Conservation (phyloP, 1,284 basidiomycete species). For the Cutaneotrichosporon mucoides region DNA sequence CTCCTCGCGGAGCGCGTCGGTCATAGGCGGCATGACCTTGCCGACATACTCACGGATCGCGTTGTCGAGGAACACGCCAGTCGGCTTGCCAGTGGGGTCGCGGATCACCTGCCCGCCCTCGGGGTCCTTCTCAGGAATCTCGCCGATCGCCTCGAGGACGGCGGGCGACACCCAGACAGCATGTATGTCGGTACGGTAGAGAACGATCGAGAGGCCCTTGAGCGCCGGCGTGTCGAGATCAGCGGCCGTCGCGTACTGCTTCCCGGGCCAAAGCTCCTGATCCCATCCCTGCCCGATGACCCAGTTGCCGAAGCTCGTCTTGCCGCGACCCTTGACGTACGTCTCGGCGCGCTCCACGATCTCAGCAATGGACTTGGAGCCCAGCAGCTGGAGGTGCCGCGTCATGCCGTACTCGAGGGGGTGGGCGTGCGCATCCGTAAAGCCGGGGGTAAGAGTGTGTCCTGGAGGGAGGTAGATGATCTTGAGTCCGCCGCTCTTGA, state of each 20-base stretch:
- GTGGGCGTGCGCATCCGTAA: slow-evolving; percentile 66
- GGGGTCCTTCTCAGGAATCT: slow-evolving; percentile 56
- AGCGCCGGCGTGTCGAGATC: slow-evolving; percentile 65
- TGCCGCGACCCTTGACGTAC: slow-evolving; percentile 56
- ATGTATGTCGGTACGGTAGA: slow-evolving; percentile 74
- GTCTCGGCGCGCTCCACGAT: slow-evolving; percentile 60
- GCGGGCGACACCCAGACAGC: slow-evolving; percentile 73
- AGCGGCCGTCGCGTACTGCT: slow-evolving; percentile 70
- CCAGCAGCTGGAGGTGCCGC: slow-evolving; percentile 61
- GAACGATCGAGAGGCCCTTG: slow-evolving; percentile 61
- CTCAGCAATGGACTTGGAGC: slow-evolving; percentile 58
- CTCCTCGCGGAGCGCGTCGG: slow-evolving; percentile 56
- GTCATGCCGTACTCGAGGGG: slow-evolving; percentile 49
- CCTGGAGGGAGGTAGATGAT: slow-evolving; percentile 38
- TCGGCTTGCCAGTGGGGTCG: slow-evolving; percentile 61
- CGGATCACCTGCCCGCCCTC: slow-evolving; percentile 74
- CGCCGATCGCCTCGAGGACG: slow-evolving; percentile 60
- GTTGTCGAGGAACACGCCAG: slow-evolving; percentile 56
- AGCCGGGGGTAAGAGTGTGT: slow-evolving; percentile 42
- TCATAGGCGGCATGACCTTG: slow-evolving; percentile 58
- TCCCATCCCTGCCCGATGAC: slow-evolving; percentile 89
- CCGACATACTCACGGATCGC: slow-evolving; percentile 41
- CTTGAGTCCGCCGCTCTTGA: slow-evolving; percentile 35
- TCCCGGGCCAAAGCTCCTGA: slow-evolving; percentile 62
- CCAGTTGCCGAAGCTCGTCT: slow-evolving; percentile 60